Base-by-base conservation (phyloP, 371 early-diverging fungal species). In the Syncephalis fuscata region DNA sequence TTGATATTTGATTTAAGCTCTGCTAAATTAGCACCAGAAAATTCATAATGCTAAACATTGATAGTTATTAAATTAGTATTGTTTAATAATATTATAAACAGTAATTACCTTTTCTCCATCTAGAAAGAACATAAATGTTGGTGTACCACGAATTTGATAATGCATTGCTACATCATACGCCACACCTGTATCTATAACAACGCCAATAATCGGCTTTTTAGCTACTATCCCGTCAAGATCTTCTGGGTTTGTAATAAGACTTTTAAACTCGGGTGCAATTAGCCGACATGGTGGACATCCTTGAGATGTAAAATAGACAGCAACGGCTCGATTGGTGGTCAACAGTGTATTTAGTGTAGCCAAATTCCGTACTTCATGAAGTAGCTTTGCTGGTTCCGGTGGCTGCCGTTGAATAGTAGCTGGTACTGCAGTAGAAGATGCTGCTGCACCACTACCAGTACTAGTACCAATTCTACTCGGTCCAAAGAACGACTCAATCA, bases 281-380 rank as follows among this genome's bases (percentile, higher is more conserved):
- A 73, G 62, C 40, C 69, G 65, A 51, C 85, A 85, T 2, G 85
- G 85, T 4, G 73, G 73, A 51, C 85, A 85, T 2, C 67, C 72
- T 0, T 70, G 68, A 1, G 79, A 76, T 2, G 84, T 85, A 52
- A 85, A 83, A 48, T 77, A 77, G n/a, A 79, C 76, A 22, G 66
- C 74, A 2, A 78, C 78, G 2, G 74, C 74, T 1, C 41, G 65
- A 59, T 43, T 76, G 70, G 2, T 56, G 48, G 2, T 61, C 49
- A 19, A 77, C 63, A 17, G 63, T 58, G 8, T 49, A 47, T 25
- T 58, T 24, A 66, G 61, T 36, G 50, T 48, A 27, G 50, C 17
- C 1, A 58, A 61, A 46, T 59, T 69, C 26, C 22, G 57, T 41
- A 61, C 73, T 26, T 43, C 52, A 48, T 60, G 70, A 21, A 54